phyloP scores from a whole-genome alignment of 106 monocot species.

The Hemerocallis citrina region DNA sequence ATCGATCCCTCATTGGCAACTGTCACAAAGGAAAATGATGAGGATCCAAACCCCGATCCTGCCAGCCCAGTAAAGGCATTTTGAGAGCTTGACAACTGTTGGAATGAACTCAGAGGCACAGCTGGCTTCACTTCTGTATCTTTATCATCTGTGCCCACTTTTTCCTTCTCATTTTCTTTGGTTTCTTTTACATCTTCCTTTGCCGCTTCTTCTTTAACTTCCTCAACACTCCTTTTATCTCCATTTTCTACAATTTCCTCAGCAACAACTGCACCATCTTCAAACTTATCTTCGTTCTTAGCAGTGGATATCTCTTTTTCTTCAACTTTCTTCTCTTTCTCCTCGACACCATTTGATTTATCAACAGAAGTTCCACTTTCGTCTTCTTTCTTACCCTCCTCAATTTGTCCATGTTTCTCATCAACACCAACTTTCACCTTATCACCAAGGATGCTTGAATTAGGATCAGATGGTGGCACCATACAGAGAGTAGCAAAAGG shows the following conservation, averaged over 20 bases:
- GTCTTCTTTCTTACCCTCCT: not conserved
- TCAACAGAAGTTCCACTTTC: too few relatives aligned
- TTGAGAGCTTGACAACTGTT: conserved; percentile 78
- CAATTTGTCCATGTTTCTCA: conserved; percentile 3
- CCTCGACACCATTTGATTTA: too few relatives aligned
- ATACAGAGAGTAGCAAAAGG: conserved; percentile 66
- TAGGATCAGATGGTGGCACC: conserved; percentile 21
- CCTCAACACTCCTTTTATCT: conserved; percentile 11
- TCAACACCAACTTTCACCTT: conserved; percentile 11
- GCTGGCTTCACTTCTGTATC: too few relatives aligned
- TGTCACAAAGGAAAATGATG: conserved; percentile 74
- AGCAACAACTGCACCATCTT: conserved; percentile 1
- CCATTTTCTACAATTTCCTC: conserved; percentile 7
- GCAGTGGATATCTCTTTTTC: not conserved
- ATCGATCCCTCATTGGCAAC: conserved; percentile 14
- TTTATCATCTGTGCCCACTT: not conserved
- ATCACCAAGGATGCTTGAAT: conserved; percentile 1
- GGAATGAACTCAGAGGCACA: conserved; percentile 55
- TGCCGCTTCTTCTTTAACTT: conserved; percentile 3
- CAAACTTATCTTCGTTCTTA: not conserved
- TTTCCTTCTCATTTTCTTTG: conserved; percentile 3
- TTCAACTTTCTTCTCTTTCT: conserved; percentile 10
- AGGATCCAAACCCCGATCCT: conserved; percentile 70
- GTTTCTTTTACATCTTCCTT: not conserved
- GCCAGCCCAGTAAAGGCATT: conserved; percentile 94